phyloP scores from a whole-genome alignment of 495 filamentous ascomycete species.

The Aspergillus affinis region DNA sequence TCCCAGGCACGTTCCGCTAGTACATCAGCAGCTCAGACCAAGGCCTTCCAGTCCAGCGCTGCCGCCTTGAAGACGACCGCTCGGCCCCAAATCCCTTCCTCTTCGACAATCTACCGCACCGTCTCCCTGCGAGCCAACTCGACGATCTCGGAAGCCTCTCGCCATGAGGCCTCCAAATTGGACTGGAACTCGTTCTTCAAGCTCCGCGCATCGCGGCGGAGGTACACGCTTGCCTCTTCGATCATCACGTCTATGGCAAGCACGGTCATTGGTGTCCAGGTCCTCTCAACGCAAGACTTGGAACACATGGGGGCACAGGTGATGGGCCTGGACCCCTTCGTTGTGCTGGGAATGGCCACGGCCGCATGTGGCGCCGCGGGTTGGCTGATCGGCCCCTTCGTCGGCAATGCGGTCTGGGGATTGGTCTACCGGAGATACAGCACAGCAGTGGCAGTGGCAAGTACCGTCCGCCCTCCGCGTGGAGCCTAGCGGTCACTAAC shows the following conservation, averaged over 20 bases:
- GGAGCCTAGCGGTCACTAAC: background rate
- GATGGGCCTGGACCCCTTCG: constrained; percentile 79
- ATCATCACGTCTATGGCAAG: constrained; percentile 59
- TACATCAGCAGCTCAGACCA: constrained; percentile 14
- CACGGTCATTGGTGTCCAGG: constrained; percentile 58
- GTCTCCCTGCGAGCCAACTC: constrained; percentile 40
- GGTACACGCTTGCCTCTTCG: constrained; percentile 75
- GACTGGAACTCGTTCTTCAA: constrained; percentile 94
- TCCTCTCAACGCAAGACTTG: constrained; percentile 63
- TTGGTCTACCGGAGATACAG: constrained; percentile 62
- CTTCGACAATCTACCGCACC: constrained; percentile 29
- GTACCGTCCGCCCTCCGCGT: constrained; percentile 26
- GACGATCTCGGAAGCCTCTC: constrained; percentile 28
- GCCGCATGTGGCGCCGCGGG: constrained; percentile 70
- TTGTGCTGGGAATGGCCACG: constrained; percentile 76
- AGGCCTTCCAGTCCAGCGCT: constrained; percentile 7
- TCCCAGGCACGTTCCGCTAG: constrained; percentile 19
- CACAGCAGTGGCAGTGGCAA: constrained; percentile 64
- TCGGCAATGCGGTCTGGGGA: constrained; percentile 77
- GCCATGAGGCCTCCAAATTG: constrained; percentile 45
- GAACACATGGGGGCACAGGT: constrained; percentile 67
- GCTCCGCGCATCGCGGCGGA: constrained; percentile 79
- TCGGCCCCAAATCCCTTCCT: constrained; percentile 21
- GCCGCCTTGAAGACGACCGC: constrained; percentile 17
- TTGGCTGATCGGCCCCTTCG: constrained; percentile 80